These are phyloP conservation scores for Brassica nigra DNA, from an alignment of 345 rosid species.

Conservation along the genomic window DNA sequence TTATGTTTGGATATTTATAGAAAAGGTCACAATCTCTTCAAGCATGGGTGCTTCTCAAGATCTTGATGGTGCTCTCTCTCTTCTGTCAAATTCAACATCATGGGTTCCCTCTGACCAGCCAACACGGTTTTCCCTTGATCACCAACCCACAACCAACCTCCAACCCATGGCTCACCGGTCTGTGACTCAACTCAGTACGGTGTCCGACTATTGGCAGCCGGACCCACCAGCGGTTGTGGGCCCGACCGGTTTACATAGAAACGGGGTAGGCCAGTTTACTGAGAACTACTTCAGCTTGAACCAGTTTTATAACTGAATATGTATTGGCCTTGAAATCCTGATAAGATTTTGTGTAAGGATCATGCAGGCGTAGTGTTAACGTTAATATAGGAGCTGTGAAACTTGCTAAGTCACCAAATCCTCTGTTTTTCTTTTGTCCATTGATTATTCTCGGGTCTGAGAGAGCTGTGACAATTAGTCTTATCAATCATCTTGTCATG, in stretches of 20 bases:
- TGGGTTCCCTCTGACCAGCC: slow-evolving; percentile 54
- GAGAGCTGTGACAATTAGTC: not conserved
- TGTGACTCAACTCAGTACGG: slow-evolving; percentile 34
- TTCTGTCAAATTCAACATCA: slow-evolving; percentile 84
- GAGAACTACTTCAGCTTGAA: slow-evolving; percentile 49
- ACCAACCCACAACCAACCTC: slow-evolving; percentile 39
- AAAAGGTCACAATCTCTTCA: slow-evolving; percentile 55
- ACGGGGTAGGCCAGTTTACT: slow-evolving; percentile 41
- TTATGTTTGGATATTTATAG: slow-evolving; percentile 27
- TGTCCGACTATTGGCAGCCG: slow-evolving; percentile 49
- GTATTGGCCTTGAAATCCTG: slow-evolving; percentile 22
- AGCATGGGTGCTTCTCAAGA: slow-evolving; percentile 61
- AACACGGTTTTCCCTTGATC: slow-evolving; percentile 47
- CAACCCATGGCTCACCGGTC: slow-evolving; percentile 41
- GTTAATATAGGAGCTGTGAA: slow-evolving; percentile 4
- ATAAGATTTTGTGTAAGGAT: not conserved
- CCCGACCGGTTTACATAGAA: slow-evolving; percentile 36
- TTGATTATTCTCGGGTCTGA: not conserved
- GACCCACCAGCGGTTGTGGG: slow-evolving; percentile 40
- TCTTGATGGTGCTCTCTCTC: slow-evolving; percentile 98
- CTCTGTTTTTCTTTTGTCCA: slow-evolving; percentile 6
- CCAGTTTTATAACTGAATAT: slow-evolving; percentile 46
- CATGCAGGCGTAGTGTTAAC: not conserved
- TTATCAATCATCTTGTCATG: not conserved
- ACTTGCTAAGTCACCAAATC: slow-evolving; percentile 20